Evolutionary conservation across 441 rosid genomes (phyloP).

Genomic region (Euphorbia neoarborescens): DNA sequence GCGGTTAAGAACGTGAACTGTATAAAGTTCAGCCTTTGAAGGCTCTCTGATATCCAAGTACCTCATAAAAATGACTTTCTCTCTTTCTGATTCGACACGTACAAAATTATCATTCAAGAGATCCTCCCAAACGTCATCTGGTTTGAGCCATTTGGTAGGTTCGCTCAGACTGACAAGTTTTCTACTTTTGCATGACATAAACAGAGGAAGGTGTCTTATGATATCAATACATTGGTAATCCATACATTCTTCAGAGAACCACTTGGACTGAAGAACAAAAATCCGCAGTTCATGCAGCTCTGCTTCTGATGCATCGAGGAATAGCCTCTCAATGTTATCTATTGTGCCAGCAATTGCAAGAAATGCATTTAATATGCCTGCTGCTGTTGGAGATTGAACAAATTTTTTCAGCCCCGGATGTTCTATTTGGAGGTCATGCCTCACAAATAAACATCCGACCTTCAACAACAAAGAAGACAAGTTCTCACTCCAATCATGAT

Average conservation of each 20-base stretch:
- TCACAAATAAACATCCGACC: slow-evolving; percentile 84
- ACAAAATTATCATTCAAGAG: slow-evolving; percentile 82
- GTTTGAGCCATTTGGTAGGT: slow-evolving; percentile 82
- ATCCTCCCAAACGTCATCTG: slow-evolving; percentile 68
- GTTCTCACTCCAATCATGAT: slow-evolving; percentile 96
- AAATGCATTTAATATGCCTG: slow-evolving; percentile 76
- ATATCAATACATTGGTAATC: slow-evolving; percentile 51
- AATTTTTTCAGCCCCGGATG: slow-evolving; percentile 73
- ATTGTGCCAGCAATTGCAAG: slow-evolving; percentile 60
- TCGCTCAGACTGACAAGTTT: slow-evolving; percentile 59
- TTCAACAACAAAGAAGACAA: slow-evolving; percentile 81
- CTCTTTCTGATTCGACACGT: slow-evolving; percentile 86
- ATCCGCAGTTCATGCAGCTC: slow-evolving; percentile 86
- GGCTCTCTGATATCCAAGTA: slow-evolving; percentile 69
- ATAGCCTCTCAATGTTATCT: slow-evolving; percentile 55
- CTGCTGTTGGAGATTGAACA: slow-evolving; percentile 92
- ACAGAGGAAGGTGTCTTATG: slow-evolving; percentile 78
- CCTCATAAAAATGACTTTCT: slow-evolving; percentile 56
- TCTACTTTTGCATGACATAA: slow-evolving; percentile 77
- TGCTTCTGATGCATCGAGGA: slow-evolving; percentile 61
- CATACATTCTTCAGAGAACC: slow-evolving; percentile 80
- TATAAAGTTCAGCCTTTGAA: slow-evolving; percentile 71
- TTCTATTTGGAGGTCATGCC: slow-evolving; percentile 55
- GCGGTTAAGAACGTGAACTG: slow-evolving; percentile 66
- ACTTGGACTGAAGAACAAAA: slow-evolving; percentile 93